A percentile compares a stretch with the other conserved stretches of the same genome.
Conservation (phyloP, 2,329 filamentous ascomycete genomes). For the Penicillium sp. region DNA sequence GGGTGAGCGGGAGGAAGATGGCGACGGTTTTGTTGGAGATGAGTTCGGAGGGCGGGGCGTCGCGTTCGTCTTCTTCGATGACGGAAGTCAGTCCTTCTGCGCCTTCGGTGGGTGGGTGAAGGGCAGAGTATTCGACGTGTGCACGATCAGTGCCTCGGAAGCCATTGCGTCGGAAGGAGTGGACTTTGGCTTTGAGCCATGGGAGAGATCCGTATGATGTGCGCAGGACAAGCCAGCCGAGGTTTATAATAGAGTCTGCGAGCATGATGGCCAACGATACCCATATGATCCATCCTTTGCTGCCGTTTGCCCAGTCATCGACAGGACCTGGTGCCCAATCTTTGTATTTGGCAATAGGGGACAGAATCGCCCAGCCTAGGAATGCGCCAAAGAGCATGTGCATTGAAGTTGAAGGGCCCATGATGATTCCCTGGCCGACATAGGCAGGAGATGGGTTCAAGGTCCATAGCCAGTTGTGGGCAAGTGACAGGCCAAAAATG, state of each 20-base stretch:
- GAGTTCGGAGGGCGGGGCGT: constrained; percentile 79
- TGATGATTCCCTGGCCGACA: constrained; percentile 95
- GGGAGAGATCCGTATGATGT: constrained; percentile 54
- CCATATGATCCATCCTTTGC: constrained; percentile 99
- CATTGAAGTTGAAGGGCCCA: constrained; percentile 90
- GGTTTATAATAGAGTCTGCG: constrained; percentile 82
- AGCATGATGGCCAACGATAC: constrained; percentile 94
- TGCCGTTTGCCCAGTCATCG: constrained; percentile 83
- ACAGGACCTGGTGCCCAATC: constrained; percentile 90
- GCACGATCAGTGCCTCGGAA: constrained; percentile 21
- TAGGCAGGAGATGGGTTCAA: constrained; percentile 97
- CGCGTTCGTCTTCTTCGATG: constrained; percentile 30
- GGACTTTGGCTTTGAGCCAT: constrained; percentile 25
- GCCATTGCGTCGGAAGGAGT: constrained; percentile 28
- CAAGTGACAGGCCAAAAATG: constrained; percentile 71
- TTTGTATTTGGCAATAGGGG: constrained; percentile 76
- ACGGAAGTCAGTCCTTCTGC: constrained; percentile 32
- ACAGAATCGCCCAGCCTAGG: constrained; percentile 85
- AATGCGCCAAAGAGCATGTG: constrained; percentile 92
- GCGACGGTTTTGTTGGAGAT: constrained; percentile 68
- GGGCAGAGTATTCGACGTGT: constrained; percentile 29
- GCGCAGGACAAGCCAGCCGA: constrained; percentile 70
- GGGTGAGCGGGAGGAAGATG: constrained; percentile 71
- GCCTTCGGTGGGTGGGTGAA: constrained; percentile 21
- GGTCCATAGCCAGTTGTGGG: constrained; percentile 85